Percentiles rank a stretch among this genome's conserved stretches.
Evolutionary conservation across 2,329 filamentous ascomycete species (phyloP).

Genomic region (Trichoderma arundinaceum): DNA sequence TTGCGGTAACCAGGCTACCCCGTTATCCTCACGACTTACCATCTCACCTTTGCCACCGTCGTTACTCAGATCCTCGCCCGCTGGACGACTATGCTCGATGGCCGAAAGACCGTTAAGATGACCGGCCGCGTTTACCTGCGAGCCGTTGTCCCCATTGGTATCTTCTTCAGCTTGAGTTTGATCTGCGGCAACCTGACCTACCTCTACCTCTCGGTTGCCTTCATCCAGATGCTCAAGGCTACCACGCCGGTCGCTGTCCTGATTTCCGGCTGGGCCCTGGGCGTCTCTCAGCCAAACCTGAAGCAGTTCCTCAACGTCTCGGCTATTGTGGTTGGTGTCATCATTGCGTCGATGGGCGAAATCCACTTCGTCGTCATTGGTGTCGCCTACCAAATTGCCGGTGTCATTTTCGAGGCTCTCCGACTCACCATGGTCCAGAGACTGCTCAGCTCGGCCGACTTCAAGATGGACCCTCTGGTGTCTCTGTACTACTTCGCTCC

Average conservation of each 20-base stretch:
- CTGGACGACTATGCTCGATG: constrained; percentile 88
- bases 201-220: constrained; percentile 91
- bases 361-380: constrained; percentile 87
- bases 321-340: constrained; percentile 90
- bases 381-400: constrained; percentile 78
- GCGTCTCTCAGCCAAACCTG: constrained; percentile 81
- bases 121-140: constrained; percentile 90
- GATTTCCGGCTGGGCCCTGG: constrained; percentile 85
- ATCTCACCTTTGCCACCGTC: constrained; percentile 88
- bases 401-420: constrained; percentile 81
- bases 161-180: constrained; percentile 95
- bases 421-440: constrained; percentile 85
- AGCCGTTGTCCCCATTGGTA: constrained; percentile 90
- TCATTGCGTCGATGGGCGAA: constrained; percentile 94
- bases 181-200: constrained; percentile 97
- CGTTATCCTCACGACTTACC: constrained; percentile 93
- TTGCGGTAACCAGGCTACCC: constrained; percentile 60
- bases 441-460: constrained; percentile 79
- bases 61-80: constrained; percentile 94
- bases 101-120: constrained; percentile 96
- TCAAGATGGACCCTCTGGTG: constrained; percentile 90
- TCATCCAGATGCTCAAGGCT: constrained; percentile 99
- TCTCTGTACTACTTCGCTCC: constrained; percentile 91
- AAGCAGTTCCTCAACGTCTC: constrained; percentile 92
- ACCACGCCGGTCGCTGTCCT: constrained; percentile 94